Conservation (phyloP, 208 protist species). For the Tritrichomonas musculus region DNA sequence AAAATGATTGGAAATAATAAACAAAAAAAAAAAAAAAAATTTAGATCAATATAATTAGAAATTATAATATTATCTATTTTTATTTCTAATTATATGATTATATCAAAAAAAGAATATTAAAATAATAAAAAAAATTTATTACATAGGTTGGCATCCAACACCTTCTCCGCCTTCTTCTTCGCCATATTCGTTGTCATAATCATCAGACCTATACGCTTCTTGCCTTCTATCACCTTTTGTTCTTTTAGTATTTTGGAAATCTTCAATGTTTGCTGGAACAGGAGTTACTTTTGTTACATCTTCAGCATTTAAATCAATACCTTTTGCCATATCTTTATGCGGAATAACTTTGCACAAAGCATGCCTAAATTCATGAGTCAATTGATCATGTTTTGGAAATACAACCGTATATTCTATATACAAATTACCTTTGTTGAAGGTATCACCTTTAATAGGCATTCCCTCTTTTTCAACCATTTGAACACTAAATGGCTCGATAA, state of each 20-base stretch:
- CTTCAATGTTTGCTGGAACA: background rate
- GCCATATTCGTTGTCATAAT: background rate
- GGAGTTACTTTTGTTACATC: background rate
- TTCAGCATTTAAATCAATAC: background rate
- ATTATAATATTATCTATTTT: no score
- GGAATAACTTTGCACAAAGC: background rate
- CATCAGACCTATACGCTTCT: background rate
- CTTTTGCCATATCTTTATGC: background rate
- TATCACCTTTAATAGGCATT: background rate
- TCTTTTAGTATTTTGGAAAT: background rate
- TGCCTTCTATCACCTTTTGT: background rate
- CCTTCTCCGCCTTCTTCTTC: background rate
- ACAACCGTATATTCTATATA: background rate
- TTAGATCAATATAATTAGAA: no score
- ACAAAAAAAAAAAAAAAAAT: no score
- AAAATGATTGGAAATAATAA: no score
- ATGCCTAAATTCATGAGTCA: background rate
- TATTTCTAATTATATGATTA: no score
- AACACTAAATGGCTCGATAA: background rate
- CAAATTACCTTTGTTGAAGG: background rate
- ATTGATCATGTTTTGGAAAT: background rate
- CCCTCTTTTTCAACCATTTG: background rate
- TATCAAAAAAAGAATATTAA: background rate
- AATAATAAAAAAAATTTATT: background rate
- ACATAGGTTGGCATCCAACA: constrained; percentile 32